phyloP scores from a whole-genome alignment of 1,284 basidiomycete genomes.

The Moesziomyces sp. region DNA sequence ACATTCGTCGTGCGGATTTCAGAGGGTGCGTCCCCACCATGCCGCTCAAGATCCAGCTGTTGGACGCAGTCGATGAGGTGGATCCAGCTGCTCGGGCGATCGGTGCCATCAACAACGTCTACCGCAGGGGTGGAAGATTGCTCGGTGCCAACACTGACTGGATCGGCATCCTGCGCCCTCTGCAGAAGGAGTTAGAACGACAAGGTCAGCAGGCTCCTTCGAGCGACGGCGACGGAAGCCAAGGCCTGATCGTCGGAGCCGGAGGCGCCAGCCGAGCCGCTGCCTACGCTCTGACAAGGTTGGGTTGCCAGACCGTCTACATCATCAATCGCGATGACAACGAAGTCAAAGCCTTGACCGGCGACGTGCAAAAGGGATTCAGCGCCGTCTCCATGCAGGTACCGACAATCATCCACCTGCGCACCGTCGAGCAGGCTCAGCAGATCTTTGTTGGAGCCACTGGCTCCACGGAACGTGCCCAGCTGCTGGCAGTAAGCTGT shows the following conservation, averaged over 20 bases:
- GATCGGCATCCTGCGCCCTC: constrained; percentile 15
- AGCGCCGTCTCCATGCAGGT: constrained; percentile 6
- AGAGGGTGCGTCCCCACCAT: constrained; percentile 14
- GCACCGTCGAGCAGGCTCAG: constrained; percentile 10
- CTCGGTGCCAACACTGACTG: constrained; percentile 16
- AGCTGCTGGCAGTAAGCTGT: constrained; percentile 9
- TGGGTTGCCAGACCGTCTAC: constrained; percentile 11
- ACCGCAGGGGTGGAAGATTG: constrained; percentile 6
- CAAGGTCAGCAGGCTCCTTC: constrained; percentile 6
- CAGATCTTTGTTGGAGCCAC: background rate
- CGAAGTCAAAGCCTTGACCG: constrained; percentile 6
- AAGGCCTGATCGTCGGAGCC: constrained; percentile 15
- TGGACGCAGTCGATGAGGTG: constrained; percentile 14
- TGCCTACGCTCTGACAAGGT: constrained; percentile 10
- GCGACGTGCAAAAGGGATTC: constrained; percentile 7
- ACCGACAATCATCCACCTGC: constrained; percentile 8
- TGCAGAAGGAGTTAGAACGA: constrained; percentile 8
- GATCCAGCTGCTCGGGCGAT: constrained; percentile 13
- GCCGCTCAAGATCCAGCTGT: constrained; percentile 16
- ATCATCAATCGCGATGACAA: constrained; percentile 17
- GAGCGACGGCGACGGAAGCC: background rate
- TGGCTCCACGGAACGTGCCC: background rate
- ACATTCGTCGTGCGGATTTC: constrained; percentile 12
- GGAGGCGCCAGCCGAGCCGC: constrained; percentile 15
- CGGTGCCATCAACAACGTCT: constrained; percentile 19